A percentile compares a stretch with the other conserved stretches of the same genome.
Conservation (phyloP, 2,329 filamentous ascomycete species). For the Fusarium penzigii region DNA sequence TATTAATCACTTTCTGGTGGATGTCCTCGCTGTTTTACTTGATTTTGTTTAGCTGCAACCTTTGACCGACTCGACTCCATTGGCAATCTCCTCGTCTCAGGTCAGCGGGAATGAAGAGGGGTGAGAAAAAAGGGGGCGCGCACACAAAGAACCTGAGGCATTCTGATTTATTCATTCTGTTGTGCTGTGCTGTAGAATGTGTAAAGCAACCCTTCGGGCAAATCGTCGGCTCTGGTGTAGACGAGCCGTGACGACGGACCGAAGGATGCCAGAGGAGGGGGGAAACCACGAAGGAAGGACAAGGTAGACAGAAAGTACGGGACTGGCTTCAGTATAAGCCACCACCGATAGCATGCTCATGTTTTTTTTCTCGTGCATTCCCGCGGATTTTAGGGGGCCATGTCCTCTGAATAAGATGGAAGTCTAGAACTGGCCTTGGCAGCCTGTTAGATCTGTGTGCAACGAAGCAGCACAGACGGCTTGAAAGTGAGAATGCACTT, state of each 20-base stretch:
- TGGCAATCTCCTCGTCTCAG: conserved; percentile 29
- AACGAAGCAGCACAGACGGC: too few species aligned
- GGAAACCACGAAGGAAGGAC: too few species aligned
- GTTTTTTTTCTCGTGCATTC: too few species aligned
- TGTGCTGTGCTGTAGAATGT: not conserved
- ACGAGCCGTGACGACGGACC: too few species aligned
- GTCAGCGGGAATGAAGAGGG: conserved; percentile 18
- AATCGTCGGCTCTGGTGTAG: too few species aligned
- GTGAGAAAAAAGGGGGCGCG: conserved; percentile 2
- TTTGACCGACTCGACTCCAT: conserved; percentile 25
- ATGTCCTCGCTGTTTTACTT: conserved; percentile 8
- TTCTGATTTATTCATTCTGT: conserved; percentile 1
- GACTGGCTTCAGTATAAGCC: too few species aligned
- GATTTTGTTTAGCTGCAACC: conserved; percentile 25
- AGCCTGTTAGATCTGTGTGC: too few species aligned
- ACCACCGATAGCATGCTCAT: too few species aligned
- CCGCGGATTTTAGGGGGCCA: not conserved
- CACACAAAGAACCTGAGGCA: conserved; percentile 5
- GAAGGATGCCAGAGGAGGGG: not conserved
- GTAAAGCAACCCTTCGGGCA: too few species aligned
- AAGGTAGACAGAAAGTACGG: too few species aligned
- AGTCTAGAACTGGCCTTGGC: not conserved
- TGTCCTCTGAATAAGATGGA: not conserved
- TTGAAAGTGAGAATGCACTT: too few species aligned
- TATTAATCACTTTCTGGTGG: conserved; percentile 16